A percentile compares a stretch with the other conserved stretches of the same genome.
These are phyloP conservation scores for Cynara cardunculus DNA, from an alignment of 129 eudicot species.

Conservation along the genomic window DNA sequence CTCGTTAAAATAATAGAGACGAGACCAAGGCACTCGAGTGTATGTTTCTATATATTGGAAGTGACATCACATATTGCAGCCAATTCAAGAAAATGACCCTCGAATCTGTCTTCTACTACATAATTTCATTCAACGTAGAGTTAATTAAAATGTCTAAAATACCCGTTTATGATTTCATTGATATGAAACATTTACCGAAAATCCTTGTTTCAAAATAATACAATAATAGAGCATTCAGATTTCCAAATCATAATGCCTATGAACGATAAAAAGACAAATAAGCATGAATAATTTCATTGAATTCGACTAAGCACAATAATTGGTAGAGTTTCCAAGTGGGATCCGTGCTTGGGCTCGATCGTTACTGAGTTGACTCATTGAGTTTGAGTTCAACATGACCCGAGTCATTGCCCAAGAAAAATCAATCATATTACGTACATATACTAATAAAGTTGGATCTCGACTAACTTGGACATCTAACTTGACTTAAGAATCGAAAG, in stretches of 20 bases:
- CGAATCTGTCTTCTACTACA: conserved; percentile 22
- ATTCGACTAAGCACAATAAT: conserved; percentile 4
- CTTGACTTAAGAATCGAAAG: neutral
- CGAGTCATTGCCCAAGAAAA: conserved; percentile 44
- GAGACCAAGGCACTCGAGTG: conserved; percentile 1
- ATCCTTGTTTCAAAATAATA: neutral
- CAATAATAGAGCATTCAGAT: neutral
- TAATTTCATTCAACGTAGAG: neutral
- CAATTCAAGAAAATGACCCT: conserved; percentile 19
- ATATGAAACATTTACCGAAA: neutral
- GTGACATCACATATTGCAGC: conserved; percentile 21
- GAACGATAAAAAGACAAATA: neutral
- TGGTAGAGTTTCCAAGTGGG: conserved; percentile 1
- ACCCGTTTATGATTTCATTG: neutral
- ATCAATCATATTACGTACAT: conserved; percentile 23
- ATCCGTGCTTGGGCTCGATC: conserved; percentile 40
- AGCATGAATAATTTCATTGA: neutral
- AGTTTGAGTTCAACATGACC: conserved; percentile 27
- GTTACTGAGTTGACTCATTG: conserved; percentile 40
- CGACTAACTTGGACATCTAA: neutral
- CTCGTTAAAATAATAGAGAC: neutral
- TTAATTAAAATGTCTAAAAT: neutral
- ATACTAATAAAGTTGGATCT: neutral
- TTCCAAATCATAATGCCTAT: neutral
- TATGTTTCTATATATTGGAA: neutral